Evolutionary conservation across 2,329 filamentous ascomycete genomes (phyloP), one percentile per base, ranked within the genome.

Genomic region (Peltaster fructicola): DNA sequence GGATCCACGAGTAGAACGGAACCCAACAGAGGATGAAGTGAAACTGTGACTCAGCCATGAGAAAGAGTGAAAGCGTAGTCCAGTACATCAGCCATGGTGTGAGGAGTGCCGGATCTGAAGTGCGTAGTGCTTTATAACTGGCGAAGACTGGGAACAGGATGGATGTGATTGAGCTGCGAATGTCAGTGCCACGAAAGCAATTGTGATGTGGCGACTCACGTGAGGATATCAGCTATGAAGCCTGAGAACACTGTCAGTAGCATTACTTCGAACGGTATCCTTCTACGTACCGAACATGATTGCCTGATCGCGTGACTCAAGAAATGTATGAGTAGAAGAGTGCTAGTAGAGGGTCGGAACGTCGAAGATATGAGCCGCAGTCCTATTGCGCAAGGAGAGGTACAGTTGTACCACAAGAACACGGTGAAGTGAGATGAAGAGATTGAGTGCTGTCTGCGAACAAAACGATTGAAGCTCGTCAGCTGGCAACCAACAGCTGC

Each of bases 21-120:
- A 95, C 59, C 80, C 82, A 95, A 49, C 65, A 65, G 22, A 95
- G 65, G 44, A 95, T 73, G 56, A 85, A 92, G 42, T 74, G 70
- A 29, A 77, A 72, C 68, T 82, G 91, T 22, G 76, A 84, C 57
- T 95, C 88, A 52, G 73, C 68, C 33, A 88, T 67, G 29, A 84
- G 63, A 41, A 73, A 69, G 49, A 79, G 74, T 32, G 79, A 78
- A 36, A 93, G 68, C 13, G 92, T 81, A 32, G 92, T 81, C 77
- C 85, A 98, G 65, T 95, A 98, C 77, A 95, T 95, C 38, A 95
- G 68, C 88, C 88, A 98, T 73, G 85, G 85, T 35, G 80, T 80
- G 31, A 93, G 65, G 47, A 90, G 73, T 17, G 80, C 74, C 2
- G 84, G 82, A 51, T 93, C 80, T 25, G 77, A 76, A 9, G 81